Conservation (phyloP, 1,284 basidiomycete species). For the Irpex lacteus region DNA sequence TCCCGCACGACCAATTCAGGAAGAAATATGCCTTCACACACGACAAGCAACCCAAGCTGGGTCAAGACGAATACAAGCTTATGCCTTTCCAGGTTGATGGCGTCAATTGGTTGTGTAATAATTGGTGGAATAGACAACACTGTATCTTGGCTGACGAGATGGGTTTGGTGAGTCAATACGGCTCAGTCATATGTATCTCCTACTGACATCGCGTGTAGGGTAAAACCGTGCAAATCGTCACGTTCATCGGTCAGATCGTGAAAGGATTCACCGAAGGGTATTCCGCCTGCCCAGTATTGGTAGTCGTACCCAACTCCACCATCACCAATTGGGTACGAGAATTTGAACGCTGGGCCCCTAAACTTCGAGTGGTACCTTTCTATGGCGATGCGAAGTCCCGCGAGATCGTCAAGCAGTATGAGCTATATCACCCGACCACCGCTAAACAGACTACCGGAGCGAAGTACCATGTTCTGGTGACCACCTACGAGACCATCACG, state of each 20-base stretch:
- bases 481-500: constrained; percentile 84
- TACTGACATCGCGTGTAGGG: constrained; percentile 46
- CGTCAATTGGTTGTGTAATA: constrained; percentile 89
- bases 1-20: constrained; percentile 45
- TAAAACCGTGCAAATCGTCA: constrained; percentile 91
- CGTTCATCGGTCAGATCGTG: constrained; percentile 81
- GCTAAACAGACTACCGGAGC: constrained; percentile 44
- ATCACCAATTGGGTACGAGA: constrained; percentile 87
- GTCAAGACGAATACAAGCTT: constrained; percentile 64
- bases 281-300: constrained; percentile 71
- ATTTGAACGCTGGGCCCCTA: constrained; percentile 90
- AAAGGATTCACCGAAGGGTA: constrained; percentile 38
- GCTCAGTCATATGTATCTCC: neutral
- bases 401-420: constrained; percentile 80
- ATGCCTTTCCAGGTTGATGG: constrained; percentile 92
- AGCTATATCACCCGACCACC: constrained; percentile 63
- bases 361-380: constrained; percentile 79
- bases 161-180: constrained; percentile 65
- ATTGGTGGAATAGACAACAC: constrained; percentile 85
- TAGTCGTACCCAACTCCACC: constrained; percentile 94
- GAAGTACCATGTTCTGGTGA: constrained; percentile 83
- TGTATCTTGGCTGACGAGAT: constrained; percentile 99
- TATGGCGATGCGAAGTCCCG: constrained; percentile 78
- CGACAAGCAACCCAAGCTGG: constrained; percentile 54
- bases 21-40: constrained; percentile 43